Evolutionary conservation across 352 stramenopile genomes (phyloP).

Genomic region (Phytophthora sojae): DNA sequence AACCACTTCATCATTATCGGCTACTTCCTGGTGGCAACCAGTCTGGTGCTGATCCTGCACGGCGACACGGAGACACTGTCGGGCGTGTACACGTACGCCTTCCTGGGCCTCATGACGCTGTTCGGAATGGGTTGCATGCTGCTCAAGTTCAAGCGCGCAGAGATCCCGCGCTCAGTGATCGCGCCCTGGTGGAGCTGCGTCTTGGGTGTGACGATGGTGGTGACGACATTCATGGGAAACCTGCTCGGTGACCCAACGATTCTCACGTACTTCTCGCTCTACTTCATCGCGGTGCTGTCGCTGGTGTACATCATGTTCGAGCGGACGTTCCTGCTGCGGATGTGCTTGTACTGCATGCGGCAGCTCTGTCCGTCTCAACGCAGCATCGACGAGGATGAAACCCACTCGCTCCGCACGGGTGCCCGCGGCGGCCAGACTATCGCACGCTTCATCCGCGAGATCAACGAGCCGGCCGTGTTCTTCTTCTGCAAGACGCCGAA

Average conservation of each 20-base stretch:
- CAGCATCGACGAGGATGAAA: constrained; percentile 46
- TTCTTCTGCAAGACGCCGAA: constrained; percentile 95
- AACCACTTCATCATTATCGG: constrained; percentile 94
- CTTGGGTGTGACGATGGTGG: constrained; percentile 81
- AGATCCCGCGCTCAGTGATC: constrained; percentile 87
- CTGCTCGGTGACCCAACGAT: constrained; percentile 86
- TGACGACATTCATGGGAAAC: constrained; percentile 88
- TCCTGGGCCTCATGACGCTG: constrained; percentile 95
- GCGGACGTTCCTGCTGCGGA: constrained; percentile 85
- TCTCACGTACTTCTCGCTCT: constrained; percentile 91
- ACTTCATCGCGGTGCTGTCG: constrained; percentile 83
- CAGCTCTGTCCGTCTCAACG: constrained; percentile 77
- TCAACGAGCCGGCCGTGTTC: constrained; percentile 93
- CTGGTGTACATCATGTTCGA: constrained; percentile 92
- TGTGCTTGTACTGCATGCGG: constrained; percentile 83
- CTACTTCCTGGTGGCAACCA: constrained; percentile 91
- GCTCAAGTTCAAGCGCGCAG: constrained; percentile 95
- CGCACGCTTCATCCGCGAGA: constrained; percentile 81
- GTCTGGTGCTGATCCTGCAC: constrained; percentile 90
- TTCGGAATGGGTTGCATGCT: constrained; percentile 94
- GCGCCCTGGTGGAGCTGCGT: constrained; percentile 91
- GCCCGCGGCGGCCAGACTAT: constrained; percentile 88
- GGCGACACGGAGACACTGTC: constrained; percentile 93
- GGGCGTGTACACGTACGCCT: constrained; percentile 96
- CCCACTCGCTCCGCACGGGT: constrained; percentile 70